phyloP scores from a whole-genome alignment of 192 early-diverging fungal genomes.

The Coemansia sp. region DNA sequence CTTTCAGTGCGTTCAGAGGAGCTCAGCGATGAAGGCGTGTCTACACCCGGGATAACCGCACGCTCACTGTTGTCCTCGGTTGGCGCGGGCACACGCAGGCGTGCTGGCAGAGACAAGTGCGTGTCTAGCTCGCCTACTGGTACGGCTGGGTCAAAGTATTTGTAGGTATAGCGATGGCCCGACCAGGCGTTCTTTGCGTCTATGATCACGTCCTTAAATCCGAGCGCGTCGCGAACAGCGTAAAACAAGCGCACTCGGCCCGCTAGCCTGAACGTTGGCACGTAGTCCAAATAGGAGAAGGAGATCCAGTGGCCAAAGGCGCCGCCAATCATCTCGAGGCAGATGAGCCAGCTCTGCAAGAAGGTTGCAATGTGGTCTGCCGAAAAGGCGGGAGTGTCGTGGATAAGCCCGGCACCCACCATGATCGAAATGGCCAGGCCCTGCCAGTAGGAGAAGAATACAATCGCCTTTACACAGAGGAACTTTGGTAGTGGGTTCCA shows the following conservation, averaged over 20 bases:
- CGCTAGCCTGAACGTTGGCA: slow-evolving; percentile 62
- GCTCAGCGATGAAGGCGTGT: neutral
- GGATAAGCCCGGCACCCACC: slow-evolving; percentile 71
- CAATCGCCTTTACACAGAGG: slow-evolving; percentile 86
- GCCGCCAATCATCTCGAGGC: slow-evolving; percentile 83
- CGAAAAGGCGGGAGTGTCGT: slow-evolving; percentile 57
- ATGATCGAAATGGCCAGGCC: slow-evolving; percentile 79
- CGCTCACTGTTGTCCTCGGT: slow-evolving; percentile 40
- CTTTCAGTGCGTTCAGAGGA: neutral
- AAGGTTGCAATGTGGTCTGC: slow-evolving; percentile 74
- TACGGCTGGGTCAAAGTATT: slow-evolving; percentile 73
- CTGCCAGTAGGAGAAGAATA: slow-evolving; percentile 97
- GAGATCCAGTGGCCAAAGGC: slow-evolving; percentile 79
- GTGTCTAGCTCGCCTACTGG: slow-evolving; percentile 57
- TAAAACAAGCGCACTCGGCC: slow-evolving; percentile 74
- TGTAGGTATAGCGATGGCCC: slow-evolving; percentile 76
- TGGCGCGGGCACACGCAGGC: slow-evolving; percentile 8
- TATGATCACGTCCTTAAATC: slow-evolving; percentile 78
- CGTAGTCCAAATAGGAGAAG: slow-evolving; percentile 81
- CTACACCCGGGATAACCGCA: neutral
- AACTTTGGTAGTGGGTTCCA: slow-evolving; percentile 93
- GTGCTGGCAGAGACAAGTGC: slow-evolving; percentile 55
- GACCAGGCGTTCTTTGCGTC: slow-evolving; percentile 77
- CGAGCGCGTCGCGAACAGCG: slow-evolving; percentile 78
- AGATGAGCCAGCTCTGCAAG: slow-evolving; percentile 88